Evolutionary conservation across 2,329 filamentous ascomycete species (phyloP), one percentile per base, ranked within the genome.

Genomic region (Fusarium sp.): DNA sequence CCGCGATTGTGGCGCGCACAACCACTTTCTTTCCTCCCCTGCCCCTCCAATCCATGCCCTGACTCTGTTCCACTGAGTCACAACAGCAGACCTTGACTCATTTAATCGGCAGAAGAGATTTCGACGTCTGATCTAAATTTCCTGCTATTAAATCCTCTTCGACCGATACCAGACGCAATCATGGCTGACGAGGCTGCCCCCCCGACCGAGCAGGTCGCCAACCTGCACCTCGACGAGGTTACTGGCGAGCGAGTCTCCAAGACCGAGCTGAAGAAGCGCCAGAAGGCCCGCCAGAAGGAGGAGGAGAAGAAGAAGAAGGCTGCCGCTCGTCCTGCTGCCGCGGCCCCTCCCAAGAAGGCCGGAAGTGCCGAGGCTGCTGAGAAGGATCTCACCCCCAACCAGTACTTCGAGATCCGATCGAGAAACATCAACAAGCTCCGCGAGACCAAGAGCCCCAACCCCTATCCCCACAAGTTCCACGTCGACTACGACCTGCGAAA

Each of bases 321-420:
- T 32, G 93, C 94, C 62, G 88, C 90, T 60, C 92, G 94, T 84
- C 88, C 93, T 88, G 92, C 94, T 81, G 91, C 96, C 81, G 91
- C 96, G 76, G 86, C 85, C 22, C 79, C 80, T 68, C 90, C 93
- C 72, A 82, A 79, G 76, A 84, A 81, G 80, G 60, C 71, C 17
- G 71, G 68, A 9, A 81, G 75, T 70, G 93, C 95, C 80, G 93
- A 98, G 81, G 88, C 86, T 33, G 80, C 82, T 62, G 88, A 90
- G 82, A 87, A 87, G 83, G 87, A 89, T 73, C 83, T 89, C 66
- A 88, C 88, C 67, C 88, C 88, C 37, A 89, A 88, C 82, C 88
- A 90, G 81, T 99, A 98, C 88, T 98, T 98, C 82, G 97, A 99
- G 86, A 97, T 98, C 82, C 94, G 97, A 73, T 97, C 93, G 80